Evolutionary conservation across 371 early-diverging fungal genomes (phyloP).

Genomic region (Mucor piriformis): DNA sequence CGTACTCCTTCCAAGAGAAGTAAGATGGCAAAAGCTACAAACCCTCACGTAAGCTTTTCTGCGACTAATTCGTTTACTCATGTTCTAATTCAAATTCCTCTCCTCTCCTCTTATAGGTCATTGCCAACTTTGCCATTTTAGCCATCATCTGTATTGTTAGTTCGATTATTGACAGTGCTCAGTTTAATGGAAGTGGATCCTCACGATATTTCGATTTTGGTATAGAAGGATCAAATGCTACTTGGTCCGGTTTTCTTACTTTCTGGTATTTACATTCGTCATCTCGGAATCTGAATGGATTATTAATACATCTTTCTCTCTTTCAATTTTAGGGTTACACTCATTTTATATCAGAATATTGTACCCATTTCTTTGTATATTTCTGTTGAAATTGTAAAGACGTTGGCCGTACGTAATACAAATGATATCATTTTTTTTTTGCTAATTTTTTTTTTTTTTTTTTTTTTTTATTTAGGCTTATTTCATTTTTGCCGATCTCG

Average conservation of each 20-base stretch:
- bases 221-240: slow-evolving; percentile 36
- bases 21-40: slow-evolving; percentile 91
- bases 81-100: neutral
- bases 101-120: slow-evolving; percentile 33
- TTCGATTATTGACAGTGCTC: slow-evolving; percentile 61
- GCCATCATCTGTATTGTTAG: slow-evolving; percentile 64
- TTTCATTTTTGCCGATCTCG: slow-evolving; percentile 82
- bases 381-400: slow-evolving; percentile 92
- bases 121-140: slow-evolving; percentile 49
- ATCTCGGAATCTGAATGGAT: slow-evolving; percentile 14
- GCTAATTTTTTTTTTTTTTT: slow-evolving; percentile 11
- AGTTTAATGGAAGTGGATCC: slow-evolving; percentile 44
- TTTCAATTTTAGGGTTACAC: slow-evolving; percentile 56
- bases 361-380: slow-evolving; percentile 97
- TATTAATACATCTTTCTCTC: neutral
- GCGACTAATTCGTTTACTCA: neutral
- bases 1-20: slow-evolving; percentile 93
- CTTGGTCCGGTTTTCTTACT: slow-evolving; percentile 49
- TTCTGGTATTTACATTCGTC: slow-evolving; percentile 41
- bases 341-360: slow-evolving; percentile 57
- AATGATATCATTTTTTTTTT: too few species aligned
- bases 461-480: slow-evolving; percentile 52
- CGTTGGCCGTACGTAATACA: slow-evolving; percentile 47
- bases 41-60: slow-evolving; percentile 90
- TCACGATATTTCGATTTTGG: slow-evolving; percentile 37